These are phyloP conservation scores for Endoconidiophora laricicola DNA, from an alignment of 2,329 filamentous ascomycete species.

Conservation along the genomic window DNA sequence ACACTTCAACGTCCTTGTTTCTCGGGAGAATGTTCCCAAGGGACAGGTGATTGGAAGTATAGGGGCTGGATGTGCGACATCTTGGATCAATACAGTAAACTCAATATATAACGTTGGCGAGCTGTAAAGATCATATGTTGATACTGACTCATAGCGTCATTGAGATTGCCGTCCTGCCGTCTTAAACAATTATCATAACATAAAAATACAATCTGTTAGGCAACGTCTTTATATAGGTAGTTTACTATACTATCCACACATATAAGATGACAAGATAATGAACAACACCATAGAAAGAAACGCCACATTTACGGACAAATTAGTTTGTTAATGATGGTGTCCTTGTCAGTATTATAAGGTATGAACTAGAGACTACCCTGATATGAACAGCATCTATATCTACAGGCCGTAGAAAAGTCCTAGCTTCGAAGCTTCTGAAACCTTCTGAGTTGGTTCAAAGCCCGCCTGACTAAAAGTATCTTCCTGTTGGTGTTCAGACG, in stretches of 20 bases:
- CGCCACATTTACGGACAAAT: background rate
- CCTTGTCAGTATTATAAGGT: no score
- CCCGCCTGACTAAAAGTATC: background rate
- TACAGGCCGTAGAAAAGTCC: constrained; percentile 23
- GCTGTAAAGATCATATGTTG: background rate
- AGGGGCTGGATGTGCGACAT: constrained; percentile 81
- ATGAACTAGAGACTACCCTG: no score
- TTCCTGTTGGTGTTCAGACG: background rate
- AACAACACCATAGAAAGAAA: no score
- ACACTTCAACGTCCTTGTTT: constrained; percentile 49
- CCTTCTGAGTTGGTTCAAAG: constrained; percentile 55
- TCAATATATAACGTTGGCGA: no score
- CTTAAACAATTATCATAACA: background rate
- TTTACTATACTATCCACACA: no score
- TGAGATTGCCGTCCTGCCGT: background rate
- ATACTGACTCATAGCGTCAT: background rate
- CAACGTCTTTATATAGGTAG: no score
- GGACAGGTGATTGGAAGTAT: constrained; percentile 40
- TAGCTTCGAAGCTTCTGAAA: constrained; percentile 45
- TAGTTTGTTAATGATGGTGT: background rate
- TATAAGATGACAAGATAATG: no score
- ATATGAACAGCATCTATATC: background rate
- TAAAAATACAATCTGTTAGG: background rate
- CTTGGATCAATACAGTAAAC: constrained; percentile 46
- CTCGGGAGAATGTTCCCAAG: constrained; percentile 35